These are phyloP conservation scores for Ettlia oleoabundans DNA, from an alignment of 139 green algal species.

Conservation along the genomic window DNA sequence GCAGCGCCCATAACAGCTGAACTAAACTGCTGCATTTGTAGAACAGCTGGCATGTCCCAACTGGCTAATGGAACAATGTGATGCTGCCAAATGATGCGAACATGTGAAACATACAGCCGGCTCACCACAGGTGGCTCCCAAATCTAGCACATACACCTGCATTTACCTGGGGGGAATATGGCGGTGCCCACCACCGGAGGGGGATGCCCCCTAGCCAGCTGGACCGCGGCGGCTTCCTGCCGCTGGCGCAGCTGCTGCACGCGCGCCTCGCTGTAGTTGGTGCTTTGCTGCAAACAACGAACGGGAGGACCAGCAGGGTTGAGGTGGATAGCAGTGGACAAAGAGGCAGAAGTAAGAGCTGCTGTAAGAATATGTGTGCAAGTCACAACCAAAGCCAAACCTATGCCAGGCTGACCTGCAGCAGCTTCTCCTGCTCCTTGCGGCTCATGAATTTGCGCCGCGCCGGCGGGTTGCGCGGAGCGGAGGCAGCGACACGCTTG, in stretches of 20 bases:
- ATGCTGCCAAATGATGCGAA: no score
- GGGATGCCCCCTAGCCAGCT: not conserved
- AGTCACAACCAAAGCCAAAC: not conserved
- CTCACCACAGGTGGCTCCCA: no score
- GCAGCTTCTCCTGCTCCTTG: not conserved
- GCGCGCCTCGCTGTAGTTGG: conserved; percentile 6
- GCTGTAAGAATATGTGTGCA: no score
- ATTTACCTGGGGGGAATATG: not conserved
- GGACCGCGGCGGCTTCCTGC: not conserved
- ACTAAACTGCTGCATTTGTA: no score
- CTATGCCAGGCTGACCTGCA: not conserved
- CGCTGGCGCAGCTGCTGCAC: conserved; percentile 8
- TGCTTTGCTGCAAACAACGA: conserved; percentile 7
- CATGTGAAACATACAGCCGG: not conserved
- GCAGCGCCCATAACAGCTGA: no score
- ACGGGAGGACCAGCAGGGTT: no score
- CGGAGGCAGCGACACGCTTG: not conserved
- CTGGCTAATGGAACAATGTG: no score
- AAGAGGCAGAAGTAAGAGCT: no score
- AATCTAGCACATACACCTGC: not conserved
- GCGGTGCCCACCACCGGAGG: not conserved
- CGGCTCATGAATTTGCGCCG: not conserved
- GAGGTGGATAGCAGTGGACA: no score
- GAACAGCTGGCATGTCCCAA: no score
- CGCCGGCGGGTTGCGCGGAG: not conserved